Conservation (phyloP, 306 rosid genomes). For the Begonia fuchsioides region DNA sequence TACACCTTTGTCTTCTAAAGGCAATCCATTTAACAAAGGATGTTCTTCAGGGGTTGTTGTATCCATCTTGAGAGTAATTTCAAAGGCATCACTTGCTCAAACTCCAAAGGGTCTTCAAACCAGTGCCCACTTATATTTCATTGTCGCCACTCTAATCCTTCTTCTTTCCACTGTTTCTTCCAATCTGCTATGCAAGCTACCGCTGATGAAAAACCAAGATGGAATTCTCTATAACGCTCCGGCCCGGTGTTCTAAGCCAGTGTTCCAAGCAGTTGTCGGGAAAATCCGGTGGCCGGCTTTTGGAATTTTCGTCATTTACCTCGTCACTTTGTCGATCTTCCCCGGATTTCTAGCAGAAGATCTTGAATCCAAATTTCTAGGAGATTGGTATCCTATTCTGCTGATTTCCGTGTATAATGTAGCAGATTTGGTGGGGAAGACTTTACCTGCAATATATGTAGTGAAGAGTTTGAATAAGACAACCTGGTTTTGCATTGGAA, state of each 20-base stretch:
- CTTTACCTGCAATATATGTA: conserved; percentile 55
- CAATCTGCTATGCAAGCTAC: conserved; percentile 62
- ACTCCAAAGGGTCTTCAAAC: conserved; percentile 60
- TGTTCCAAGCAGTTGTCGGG: conserved; percentile 39
- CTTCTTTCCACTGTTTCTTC: conserved; percentile 53
- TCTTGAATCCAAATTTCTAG: conserved; percentile 42
- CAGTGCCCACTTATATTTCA: conserved; percentile 82
- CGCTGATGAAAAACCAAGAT: conserved; percentile 50
- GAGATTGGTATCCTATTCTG: conserved; percentile 88
- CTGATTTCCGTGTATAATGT: conserved; percentile 57
- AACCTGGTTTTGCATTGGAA: conserved; percentile 42
- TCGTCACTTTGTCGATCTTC: conserved; percentile 77
- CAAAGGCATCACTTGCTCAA: conserved; percentile 73
- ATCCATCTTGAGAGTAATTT: conserved; percentile 65
- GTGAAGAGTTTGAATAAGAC: conserved; percentile 38
- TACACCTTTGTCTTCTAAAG: too few relatives aligned
- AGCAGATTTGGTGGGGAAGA: conserved; percentile 70
- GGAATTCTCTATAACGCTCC: conserved; percentile 21
- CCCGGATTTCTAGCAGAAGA: conserved; percentile 87
- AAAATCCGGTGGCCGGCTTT: conserved; percentile 47
- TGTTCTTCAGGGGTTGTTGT: conserved; percentile 47
- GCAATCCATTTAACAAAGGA: too few relatives aligned
- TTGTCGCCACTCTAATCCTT: conserved; percentile 48
- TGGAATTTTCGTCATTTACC: conserved; percentile 55
- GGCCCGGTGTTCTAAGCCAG: conserved; percentile 26